Conservation (phyloP, 2,329 filamentous ascomycete genomes). For the Penicillium sp. region DNA sequence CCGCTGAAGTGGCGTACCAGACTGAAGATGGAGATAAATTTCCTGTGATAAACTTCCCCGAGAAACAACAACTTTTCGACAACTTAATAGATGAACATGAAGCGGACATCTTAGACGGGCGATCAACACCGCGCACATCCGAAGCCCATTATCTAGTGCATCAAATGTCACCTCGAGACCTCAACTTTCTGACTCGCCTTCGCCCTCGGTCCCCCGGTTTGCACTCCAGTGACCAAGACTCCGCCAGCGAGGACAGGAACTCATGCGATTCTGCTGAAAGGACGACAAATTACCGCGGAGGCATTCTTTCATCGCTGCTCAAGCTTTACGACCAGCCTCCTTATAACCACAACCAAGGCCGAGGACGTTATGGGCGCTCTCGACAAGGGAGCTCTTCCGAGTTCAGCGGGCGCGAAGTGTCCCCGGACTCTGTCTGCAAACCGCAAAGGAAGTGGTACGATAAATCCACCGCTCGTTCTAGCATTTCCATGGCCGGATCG, state of each 20-base stretch:
- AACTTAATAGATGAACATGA: constrained; percentile 35
- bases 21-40: constrained; percentile 36
- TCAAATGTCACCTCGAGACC: constrained; percentile 39
- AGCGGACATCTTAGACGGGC: constrained; percentile 25
- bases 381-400: constrained; percentile 35
- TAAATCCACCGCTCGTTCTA: constrained; percentile 38
- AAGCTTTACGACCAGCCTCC: constrained; percentile 62
- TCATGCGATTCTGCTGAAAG: constrained; percentile 60
- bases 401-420: constrained; percentile 30
- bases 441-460: constrained; percentile 42
- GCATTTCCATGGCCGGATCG: constrained; percentile 33
- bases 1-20: constrained; percentile 26
- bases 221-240: constrained; percentile 33
- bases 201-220: constrained; percentile 32
- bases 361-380: constrained; percentile 29
- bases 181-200: constrained; percentile 33
- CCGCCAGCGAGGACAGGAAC: constrained; percentile 41
- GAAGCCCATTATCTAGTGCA: constrained; percentile 35
- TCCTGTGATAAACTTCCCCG: constrained; percentile 34
- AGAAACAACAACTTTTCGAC: constrained; percentile 34
- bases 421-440: constrained; percentile 34
- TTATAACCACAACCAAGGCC: constrained; percentile 20
- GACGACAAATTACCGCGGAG: constrained; percentile 67
- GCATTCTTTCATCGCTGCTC: constrained; percentile 69
- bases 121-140: constrained; percentile 28